phyloP scores from a whole-genome alignment of 768 basidiomycete genomes.

The Leccinum uliginosum region DNA sequence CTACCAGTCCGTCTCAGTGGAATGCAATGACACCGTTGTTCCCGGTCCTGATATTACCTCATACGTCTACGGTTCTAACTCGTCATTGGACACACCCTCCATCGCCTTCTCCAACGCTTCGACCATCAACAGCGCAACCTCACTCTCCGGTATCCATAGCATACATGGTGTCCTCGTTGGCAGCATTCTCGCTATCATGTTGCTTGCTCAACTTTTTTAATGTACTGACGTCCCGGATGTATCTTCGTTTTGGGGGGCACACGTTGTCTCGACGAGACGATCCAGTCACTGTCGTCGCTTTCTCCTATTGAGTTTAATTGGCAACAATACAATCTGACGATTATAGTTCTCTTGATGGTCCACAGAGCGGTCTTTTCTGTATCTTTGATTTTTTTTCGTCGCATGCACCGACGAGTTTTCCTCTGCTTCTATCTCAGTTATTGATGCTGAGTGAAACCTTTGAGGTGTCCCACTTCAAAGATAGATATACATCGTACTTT shows the following conservation, averaged over 20 bases:
- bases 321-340: neutral
- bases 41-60: conserved; percentile 48
- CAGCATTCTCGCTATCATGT: conserved; percentile 6
- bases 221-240: neutral
- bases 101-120: conserved; percentile 58
- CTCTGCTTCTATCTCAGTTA: neutral
- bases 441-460: neutral
- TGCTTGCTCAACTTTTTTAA: conserved; percentile 22
- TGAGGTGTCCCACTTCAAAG: neutral
- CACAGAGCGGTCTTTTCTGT: neutral
- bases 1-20: conserved; percentile 56
- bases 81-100: conserved; percentile 46
- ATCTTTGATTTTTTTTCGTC: neutral
- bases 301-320: neutral
- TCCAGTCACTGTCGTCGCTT: neutral
- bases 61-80: conserved; percentile 60
- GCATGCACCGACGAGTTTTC: neutral
- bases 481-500: neutral
- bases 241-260: neutral
- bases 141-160: conserved; percentile 5
- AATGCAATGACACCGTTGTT: conserved; percentile 51
- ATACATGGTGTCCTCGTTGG: conserved; percentile 14
- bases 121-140: conserved; percentile 41
- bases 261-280: neutral
- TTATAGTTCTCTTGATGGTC: neutral